phyloP scores from a whole-genome alignment of 2,329 filamentous ascomycete species.

The Periconia macrospinosa region DNA sequence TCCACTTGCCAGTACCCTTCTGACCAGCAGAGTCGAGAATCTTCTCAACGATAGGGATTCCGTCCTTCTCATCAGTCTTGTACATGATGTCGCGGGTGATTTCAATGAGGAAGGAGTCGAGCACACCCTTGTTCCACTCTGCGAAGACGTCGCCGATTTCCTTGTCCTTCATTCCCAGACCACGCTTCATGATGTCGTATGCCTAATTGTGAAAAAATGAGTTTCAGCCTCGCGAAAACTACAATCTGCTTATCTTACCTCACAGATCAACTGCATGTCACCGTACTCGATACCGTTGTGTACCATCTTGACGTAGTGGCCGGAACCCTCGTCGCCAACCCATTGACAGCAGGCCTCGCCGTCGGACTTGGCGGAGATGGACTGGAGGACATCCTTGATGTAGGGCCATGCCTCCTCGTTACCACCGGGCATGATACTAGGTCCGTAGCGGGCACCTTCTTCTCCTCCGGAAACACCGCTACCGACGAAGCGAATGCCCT shows the following conservation, averaged over 20 bases:
- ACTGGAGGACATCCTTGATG: conserved; percentile 99
- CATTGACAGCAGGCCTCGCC: conserved; percentile 98
- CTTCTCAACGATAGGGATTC: conserved; percentile 91
- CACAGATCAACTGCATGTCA: conserved; percentile 99
- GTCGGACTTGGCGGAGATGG: conserved; percentile 96
- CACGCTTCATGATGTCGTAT: conserved; percentile 99
- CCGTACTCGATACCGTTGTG: conserved; percentile 99
- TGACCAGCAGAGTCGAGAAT: conserved; percentile 98
- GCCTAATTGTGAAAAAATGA: conserved; percentile 60
- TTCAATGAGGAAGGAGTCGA: conserved; percentile 97
- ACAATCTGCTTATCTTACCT: conserved; percentile 62
- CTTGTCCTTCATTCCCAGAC: conserved; percentile 83
- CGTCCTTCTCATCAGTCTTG: conserved; percentile 89
- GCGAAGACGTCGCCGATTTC: conserved; percentile 94
- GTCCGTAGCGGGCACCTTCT: conserved; percentile 97
- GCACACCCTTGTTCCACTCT: conserved; percentile 97
- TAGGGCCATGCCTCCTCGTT: conserved; percentile 97
- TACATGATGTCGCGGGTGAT: conserved; percentile 99
- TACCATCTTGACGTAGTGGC: conserved; percentile 99
- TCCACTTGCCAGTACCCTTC: conserved; percentile 99
- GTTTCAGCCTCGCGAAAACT: not conserved
- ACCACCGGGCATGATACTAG: conserved; percentile 98
- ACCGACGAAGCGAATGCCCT: conserved; percentile 95
- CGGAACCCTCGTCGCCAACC: conserved; percentile 99
- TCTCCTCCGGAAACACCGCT: conserved; percentile 98